These are phyloP conservation scores for Termitomyces heimii DNA, from an alignment of 768 basidiomycete species.

Conservation along the genomic window DNA sequence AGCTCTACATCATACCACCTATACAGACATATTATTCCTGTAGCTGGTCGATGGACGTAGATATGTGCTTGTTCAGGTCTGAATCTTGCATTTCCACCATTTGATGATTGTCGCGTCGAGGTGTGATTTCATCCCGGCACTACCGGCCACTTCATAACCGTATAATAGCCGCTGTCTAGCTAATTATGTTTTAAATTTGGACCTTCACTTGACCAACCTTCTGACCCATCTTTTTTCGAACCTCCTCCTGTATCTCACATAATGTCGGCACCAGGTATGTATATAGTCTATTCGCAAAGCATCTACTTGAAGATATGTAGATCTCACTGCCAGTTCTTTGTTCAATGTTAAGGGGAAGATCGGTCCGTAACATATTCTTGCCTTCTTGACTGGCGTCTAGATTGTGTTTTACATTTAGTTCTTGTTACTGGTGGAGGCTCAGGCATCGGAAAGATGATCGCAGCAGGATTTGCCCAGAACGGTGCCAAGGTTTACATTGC, in stretches of 20 bases:
- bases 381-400: not conserved
- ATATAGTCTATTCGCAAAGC: not conserved
- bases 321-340: slow-evolving; percentile 47
- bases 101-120: not conserved
- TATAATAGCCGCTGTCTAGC: slow-evolving; percentile 9
- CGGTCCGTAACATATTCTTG: slow-evolving; percentile 31
- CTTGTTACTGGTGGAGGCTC: slow-evolving; percentile 82
- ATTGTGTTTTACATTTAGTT: slow-evolving; percentile 31
- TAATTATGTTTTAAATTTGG: slow-evolving; percentile 6
- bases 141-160: slow-evolving; percentile 14
- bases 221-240: not conserved
- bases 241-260: not conserved
- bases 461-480: slow-evolving; percentile 75
- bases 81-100: too few relatives aligned
- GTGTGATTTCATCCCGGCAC: not conserved
- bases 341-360: slow-evolving; percentile 69
- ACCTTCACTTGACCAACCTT: not conserved
- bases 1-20: not conserved
- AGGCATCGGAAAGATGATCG: slow-evolving; percentile 83
- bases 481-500: slow-evolving; percentile 90
- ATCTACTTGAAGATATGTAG: slow-evolving; percentile 20
- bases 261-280: slow-evolving; percentile 18
- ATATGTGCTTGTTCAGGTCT: not conserved
- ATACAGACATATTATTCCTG: not conserved
- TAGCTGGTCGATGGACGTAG: not conserved